These are phyloP conservation scores for Paraconiothyrium sp. DNA, from an alignment of 2,329 filamentous ascomycete genomes.

Conservation along the genomic window DNA sequence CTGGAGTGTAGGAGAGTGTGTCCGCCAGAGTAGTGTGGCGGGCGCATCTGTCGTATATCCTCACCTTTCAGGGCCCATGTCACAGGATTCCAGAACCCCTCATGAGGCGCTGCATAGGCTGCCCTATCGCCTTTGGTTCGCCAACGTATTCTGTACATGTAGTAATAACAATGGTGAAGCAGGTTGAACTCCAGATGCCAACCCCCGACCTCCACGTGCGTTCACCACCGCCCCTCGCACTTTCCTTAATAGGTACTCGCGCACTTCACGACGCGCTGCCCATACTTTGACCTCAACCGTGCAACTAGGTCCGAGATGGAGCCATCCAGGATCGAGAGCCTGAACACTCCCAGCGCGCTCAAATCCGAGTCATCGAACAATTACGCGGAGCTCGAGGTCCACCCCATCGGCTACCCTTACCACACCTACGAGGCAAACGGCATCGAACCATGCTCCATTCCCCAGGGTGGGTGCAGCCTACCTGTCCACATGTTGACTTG, in stretches of 20 bases:
- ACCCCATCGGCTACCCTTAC: not conserved
- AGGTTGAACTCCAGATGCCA: not conserved
- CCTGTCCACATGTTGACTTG: slow-evolving; percentile 29
- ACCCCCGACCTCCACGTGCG: not conserved
- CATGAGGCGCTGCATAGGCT: not conserved
- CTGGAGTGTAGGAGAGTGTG: too few relatives aligned
- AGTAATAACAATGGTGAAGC: not conserved
- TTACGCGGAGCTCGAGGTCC: not conserved
- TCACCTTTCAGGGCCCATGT: too few relatives aligned
- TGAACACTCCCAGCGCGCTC: not conserved
- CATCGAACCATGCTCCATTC: slow-evolving; percentile 17
- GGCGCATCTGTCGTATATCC: too few relatives aligned
- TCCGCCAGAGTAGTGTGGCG: too few relatives aligned
- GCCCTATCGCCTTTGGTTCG: not conserved
- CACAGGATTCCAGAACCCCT: not conserved
- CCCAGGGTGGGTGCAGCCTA: not conserved
- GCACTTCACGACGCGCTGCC: not conserved
- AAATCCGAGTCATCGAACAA: not conserved
- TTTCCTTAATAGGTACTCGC: slow-evolving; percentile 1
- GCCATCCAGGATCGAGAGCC: not conserved
- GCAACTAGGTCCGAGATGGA: not conserved
- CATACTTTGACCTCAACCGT: not conserved
- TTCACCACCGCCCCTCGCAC: slow-evolving; percentile 2
- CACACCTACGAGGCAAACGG: not conserved
- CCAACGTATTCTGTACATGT: not conserved